Evolutionary conservation across 2,329 filamentous ascomycete genomes (phyloP), one percentile per base, ranked within the genome.

Genomic region (Fusarium nygamai): DNA sequence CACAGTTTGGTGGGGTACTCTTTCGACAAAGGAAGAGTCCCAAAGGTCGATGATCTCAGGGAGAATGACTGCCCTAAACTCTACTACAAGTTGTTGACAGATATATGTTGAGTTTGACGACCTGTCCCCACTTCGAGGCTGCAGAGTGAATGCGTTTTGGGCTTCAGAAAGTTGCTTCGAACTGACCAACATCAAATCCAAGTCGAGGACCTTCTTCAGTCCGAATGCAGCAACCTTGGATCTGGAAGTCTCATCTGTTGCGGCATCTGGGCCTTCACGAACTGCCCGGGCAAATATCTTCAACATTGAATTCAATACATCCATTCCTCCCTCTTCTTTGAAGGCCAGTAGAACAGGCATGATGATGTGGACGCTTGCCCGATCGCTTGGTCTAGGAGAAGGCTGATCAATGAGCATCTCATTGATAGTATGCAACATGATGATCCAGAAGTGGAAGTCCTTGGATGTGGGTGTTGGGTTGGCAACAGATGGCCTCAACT

Each of bases 321-420:
- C 88, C 67, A 99, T 87, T 1, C 96, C 96, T 44, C 91, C 91
- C 54, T 91, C 89, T 68, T 94, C 92, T 81, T 95, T 96, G 85
- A 99, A 98, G 2, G 94, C 93, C 63, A 95, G 88, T 31, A 99
- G 87, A 41, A 98, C 92, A 34, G 96, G 88, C 48, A 94, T 93
- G 61, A 92, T 89, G 20, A 92, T 86, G 71, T 90, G 89, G 14
- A 85, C 78, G 11, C 81, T 86, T 72, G 83, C 84, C 74, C 82
- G 88, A 72, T 85, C 90, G 78, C 78, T 87, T 77, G 83, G 84
- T 65, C 83, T 86, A 69, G 79, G 83, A 74, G 85, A 67, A 11
- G 78, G 88, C 60, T 83, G 82, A 78, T 97, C 94, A 70, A 96
- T 90, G 69, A 97, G 84, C 82, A 97, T 89, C 79, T 95, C 92